A percentile compares a stretch with the other conserved stretches of the same genome.
Conservation (phyloP, 2,329 filamentous ascomycete genomes). For the Nothopassalora personata region DNA sequence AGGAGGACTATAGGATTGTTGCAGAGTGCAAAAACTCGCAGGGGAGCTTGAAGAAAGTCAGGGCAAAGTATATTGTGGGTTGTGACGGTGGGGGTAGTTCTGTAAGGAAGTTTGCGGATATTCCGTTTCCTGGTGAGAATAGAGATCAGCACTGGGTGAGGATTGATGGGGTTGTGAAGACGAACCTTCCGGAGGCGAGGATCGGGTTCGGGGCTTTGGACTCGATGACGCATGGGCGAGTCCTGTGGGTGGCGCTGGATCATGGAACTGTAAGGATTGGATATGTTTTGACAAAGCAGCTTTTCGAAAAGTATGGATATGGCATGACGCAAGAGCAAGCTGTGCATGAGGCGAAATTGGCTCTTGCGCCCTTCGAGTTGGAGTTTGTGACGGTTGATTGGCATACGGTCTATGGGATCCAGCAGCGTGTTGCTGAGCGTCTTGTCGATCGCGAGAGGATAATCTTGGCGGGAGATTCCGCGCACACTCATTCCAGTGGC, state of each 20-base stretch:
- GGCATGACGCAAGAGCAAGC: constrained; percentile 35
- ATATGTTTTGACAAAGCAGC: constrained; percentile 46
- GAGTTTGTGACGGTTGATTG: constrained; percentile 27
- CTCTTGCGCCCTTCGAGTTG: constrained; percentile 38
- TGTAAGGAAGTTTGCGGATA: constrained; percentile 43
- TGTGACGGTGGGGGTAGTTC: constrained; percentile 49
- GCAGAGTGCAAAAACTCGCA: constrained; percentile 25
- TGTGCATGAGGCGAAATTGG: constrained; percentile 36
- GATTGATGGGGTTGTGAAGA: constrained; percentile 48
- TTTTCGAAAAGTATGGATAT: constrained; percentile 33
- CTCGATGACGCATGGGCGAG: constrained; percentile 49
- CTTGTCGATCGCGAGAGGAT: neutral
- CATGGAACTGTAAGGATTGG: constrained; percentile 51
- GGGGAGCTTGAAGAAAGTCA: constrained; percentile 25
- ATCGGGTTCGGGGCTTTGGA: constrained; percentile 48
- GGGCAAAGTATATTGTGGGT: constrained; percentile 47
- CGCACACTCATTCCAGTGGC: constrained; percentile 32
- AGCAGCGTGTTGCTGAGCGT: constrained; percentile 1
- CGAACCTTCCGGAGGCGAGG: constrained; percentile 46
- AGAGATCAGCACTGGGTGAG: constrained; percentile 51
- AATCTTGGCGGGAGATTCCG: constrained; percentile 33
- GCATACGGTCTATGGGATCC: constrained; percentile 1
- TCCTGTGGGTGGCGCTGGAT: constrained; percentile 52
- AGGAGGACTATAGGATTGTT: constrained; percentile 22
- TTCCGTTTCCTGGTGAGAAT: constrained; percentile 47